Base-by-base conservation (phyloP, 2,329 filamentous ascomycete genomes). In the Aspergillus sergii region DNA sequence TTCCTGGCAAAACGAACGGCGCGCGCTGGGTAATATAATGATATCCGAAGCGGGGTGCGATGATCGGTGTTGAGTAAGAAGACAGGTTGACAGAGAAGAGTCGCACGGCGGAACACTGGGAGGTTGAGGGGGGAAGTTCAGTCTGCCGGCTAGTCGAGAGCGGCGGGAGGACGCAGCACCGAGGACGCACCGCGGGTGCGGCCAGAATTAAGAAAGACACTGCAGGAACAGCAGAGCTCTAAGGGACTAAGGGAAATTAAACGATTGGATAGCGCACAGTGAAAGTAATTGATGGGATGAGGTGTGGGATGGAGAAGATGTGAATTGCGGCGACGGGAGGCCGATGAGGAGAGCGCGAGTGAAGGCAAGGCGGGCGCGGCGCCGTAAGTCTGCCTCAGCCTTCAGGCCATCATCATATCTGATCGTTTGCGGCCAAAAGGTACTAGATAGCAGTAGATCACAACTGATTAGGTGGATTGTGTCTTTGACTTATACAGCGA, bases 1-100 rank as follows among this genome's bases (percentile, higher is more conserved):
- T 80, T 77, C 77, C 78, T 76, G 74, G 71, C 69, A 67, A 64
- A 65, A 67, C 68, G 59, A 60, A 67, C 62, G 71, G 66, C 71
- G 72, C 71, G 71, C 63, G 46, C 57, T 63, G 48, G 62, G 58
- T 66, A 70, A 71, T 66, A 64, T 67, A 68, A 71, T 64, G 60
- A 30, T 64, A 62, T 32, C 55, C 45, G 64, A 62, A 61, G 51
- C 61, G 62, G 61, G 64, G 72, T 68, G 63, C 58, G 63, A 60
- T 67, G 66, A 64, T 59, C 61, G 58, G 60, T 51, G 64, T 64
- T 48, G 59, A 61, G 58, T 64, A 61, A 70, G 68, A 70, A 72
- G 60, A 66, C 64, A 66, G 66, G 66, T 62, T 64, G 65, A 69
- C 58, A 57, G 66, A 66, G 64, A 50, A 65, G 61, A 64, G 64